Conservation (phyloP, 2,329 filamentous ascomycete species). For the Delphinella strobiligena region DNA sequence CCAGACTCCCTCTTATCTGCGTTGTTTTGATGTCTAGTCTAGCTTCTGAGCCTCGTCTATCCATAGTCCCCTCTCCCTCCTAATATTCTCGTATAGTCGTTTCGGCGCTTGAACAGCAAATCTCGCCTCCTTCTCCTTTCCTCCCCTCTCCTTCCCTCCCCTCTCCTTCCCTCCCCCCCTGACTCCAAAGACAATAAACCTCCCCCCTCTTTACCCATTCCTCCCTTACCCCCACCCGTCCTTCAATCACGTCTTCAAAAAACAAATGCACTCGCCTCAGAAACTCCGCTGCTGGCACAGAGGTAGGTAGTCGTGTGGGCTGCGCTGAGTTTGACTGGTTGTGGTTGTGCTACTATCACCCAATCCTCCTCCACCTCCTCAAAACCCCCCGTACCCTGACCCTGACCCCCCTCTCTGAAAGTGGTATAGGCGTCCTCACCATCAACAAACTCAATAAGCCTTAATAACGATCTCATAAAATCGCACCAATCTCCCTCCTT, state of each 20-base stretch:
- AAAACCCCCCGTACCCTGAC: no score
- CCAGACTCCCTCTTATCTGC: no score
- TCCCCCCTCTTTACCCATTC: constrained; percentile 24
- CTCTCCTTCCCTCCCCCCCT: constrained; percentile 23
- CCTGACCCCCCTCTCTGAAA: no score
- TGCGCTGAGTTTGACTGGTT: constrained; percentile 19
- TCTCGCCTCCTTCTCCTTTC: constrained; percentile 18
- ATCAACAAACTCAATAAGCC: constrained; percentile 22
- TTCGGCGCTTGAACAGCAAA: constrained; percentile 26
- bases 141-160: constrained; percentile 26
- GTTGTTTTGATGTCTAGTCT: no score
- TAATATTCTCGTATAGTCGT: constrained; percentile 21
- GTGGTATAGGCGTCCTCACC: constrained; percentile 23
- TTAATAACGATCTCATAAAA: constrained; percentile 26
- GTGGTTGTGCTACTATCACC: constrained; percentile 14
- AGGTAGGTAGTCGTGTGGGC: constrained; percentile 29
- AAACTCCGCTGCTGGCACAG: no score
- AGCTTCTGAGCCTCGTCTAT: no score
- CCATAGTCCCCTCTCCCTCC: no score
- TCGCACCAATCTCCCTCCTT: constrained; percentile 25
- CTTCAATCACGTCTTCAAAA: constrained; percentile 25
- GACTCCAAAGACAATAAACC: constrained; percentile 19
- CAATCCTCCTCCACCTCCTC: constrained; percentile 11
- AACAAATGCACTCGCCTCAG: constrained; percentile 25
- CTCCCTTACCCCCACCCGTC: constrained; percentile 20